Percentiles rank a stretch among this genome's conserved stretches.
Conservation (phyloP, 1,139 yeast genomes). For the Protomyces gravidus region DNA sequence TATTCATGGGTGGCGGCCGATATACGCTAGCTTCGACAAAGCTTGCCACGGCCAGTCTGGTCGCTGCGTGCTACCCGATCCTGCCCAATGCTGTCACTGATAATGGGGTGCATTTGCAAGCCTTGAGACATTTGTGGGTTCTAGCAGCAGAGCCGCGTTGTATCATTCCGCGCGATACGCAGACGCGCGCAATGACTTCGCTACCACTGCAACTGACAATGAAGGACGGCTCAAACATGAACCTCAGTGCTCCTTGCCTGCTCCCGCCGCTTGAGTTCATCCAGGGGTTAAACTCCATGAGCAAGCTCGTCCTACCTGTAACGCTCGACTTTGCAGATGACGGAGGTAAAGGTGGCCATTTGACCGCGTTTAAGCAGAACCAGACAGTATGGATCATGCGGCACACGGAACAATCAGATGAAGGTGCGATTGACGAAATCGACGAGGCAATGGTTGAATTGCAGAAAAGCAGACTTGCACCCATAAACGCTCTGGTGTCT, state of each 20-base stretch:
- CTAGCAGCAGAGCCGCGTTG: slow-evolving; percentile 78
- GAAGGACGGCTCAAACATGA: background rate
- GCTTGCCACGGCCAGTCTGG: slow-evolving; percentile 66
- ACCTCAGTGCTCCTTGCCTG: slow-evolving; percentile 34
- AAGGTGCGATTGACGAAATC: background rate
- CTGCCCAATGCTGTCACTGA: slow-evolving; percentile 49
- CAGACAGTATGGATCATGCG: slow-evolving; percentile 9
- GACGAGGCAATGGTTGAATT: background rate
- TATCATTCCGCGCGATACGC: slow-evolving; percentile 66
- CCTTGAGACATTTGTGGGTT: slow-evolving; percentile 88
- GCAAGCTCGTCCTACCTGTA: background rate
- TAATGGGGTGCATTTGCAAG: slow-evolving; percentile 67
- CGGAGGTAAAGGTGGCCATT: background rate
- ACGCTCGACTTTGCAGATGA: background rate
- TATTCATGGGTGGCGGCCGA: slow-evolving; percentile 90
- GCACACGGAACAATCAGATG: background rate
- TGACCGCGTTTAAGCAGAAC: background rate
- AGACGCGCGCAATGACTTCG: slow-evolving; percentile 31
- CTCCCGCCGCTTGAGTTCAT: slow-evolving; percentile 34
- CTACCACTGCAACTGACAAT: slow-evolving; percentile 23
- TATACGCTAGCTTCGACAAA: slow-evolving; percentile 66
- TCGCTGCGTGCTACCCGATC: slow-evolving; percentile 71
- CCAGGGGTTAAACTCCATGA: background rate
- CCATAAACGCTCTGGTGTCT: background rate
- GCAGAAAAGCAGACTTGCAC: background rate